Percentiles rank a stretch among this genome's conserved stretches.
Conservation (phyloP, 1,284 basidiomycete species). For the Ganoderma boninense region DNA sequence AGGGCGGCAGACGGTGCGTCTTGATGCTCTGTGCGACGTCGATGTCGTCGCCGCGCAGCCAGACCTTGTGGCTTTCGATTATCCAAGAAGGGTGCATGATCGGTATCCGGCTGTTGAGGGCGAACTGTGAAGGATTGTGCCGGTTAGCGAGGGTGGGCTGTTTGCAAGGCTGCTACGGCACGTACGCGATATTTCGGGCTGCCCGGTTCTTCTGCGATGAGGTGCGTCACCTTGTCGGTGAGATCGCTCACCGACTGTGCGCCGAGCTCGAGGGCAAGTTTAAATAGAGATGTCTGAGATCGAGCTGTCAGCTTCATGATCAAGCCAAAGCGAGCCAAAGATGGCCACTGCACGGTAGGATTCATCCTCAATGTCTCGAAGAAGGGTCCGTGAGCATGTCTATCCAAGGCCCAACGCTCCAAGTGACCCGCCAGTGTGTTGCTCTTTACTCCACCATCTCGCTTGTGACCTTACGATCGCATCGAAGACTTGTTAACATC, state of each 20-base stretch:
- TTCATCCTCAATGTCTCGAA: too few relatives aligned
- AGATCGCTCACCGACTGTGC: conserved; percentile 71
- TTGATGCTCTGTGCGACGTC: conserved; percentile 63
- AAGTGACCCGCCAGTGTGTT: too few relatives aligned
- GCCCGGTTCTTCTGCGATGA: conserved; percentile 73
- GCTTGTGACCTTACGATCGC: too few relatives aligned
- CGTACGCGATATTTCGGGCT: conserved; percentile 78
- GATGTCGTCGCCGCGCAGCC: conserved; percentile 81
- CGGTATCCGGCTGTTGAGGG: conserved; percentile 75
- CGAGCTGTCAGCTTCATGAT: background rate
- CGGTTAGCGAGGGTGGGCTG: conserved; percentile 37
- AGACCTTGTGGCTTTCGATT: conserved; percentile 68
- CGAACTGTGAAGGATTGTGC: conserved; percentile 58
- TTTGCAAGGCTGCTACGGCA: background rate
- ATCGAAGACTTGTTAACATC: too few relatives aligned
- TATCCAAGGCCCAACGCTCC: too few relatives aligned
- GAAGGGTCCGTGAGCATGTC: too few relatives aligned
- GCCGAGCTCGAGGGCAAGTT: conserved; percentile 79
- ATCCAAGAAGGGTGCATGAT: conserved; percentile 82
- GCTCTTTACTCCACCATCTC: too few relatives aligned
- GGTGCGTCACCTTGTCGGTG: conserved; percentile 83
- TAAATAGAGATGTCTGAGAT: conserved; percentile 68
- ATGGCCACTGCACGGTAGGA: background rate
- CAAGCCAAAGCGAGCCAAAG: background rate
- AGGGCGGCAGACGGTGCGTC: conserved; percentile 68